Evolutionary conservation across 2,329 filamentous ascomycete species (phyloP).

Genomic region (Colletotrichum australisinense): DNA sequence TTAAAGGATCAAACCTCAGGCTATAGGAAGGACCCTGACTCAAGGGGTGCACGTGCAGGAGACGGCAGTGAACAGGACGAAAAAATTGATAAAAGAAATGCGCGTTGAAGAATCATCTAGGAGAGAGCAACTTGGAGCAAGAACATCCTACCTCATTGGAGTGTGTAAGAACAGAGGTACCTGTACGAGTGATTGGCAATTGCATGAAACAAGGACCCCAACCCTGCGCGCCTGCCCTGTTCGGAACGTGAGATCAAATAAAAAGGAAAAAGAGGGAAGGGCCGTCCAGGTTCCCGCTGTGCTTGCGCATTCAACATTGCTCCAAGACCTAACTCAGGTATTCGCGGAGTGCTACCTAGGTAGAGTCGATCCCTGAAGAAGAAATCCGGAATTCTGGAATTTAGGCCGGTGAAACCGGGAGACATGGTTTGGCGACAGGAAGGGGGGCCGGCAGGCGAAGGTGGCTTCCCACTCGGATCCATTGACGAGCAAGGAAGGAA

Average conservation of each 20-base stretch:
- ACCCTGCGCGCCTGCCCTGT: background rate
- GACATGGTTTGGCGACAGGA: background rate
- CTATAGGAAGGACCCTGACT: background rate
- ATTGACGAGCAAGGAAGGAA: slow-evolving; percentile 29
- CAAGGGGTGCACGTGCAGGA: background rate
- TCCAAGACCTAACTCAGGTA: background rate
- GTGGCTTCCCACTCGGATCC: slow-evolving; percentile 26
- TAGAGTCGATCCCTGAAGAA: slow-evolving; percentile 17
- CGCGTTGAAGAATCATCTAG: background rate
- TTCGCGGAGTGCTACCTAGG: no score
- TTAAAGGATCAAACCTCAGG: background rate
- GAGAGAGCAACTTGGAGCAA: background rate
- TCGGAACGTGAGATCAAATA: background rate
- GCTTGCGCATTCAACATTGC: background rate
- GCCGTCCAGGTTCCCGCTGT: slow-evolving; percentile 22
- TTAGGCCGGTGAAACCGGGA: slow-evolving; percentile 1
- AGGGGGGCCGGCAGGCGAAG: slow-evolving; percentile 2
- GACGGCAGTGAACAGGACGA: background rate
- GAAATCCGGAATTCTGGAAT: slow-evolving; percentile 33
- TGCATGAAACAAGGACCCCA: background rate
- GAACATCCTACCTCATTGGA: background rate
- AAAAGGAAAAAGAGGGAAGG: slow-evolving; percentile 21
- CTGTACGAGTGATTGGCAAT: no score
- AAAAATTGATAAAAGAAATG: background rate
- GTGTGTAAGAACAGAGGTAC: no score